Evolutionary conservation across 768 basidiomycete genomes (phyloP), one percentile per base, ranked within the genome.

Genomic region (Galerina marginata): DNA sequence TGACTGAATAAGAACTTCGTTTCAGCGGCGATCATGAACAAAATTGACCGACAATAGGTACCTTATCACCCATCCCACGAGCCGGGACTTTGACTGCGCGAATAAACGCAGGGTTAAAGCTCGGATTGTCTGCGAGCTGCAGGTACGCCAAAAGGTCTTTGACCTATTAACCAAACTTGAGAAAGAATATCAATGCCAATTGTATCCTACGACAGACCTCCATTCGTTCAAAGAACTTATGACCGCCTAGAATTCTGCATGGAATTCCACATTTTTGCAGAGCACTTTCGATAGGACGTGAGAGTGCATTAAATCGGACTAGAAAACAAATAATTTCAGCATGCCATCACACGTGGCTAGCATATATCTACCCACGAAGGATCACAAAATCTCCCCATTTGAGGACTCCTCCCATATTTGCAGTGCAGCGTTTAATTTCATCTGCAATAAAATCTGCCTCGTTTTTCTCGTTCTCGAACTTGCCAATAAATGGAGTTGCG

Each of bases 261-360:
- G 93, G 93, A 40, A 96, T 91, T n/a, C 86, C 84, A 62, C 88
- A 85, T 62, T 83, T 87, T 68, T 93, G 92, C 23, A 96, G 73
- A 0, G 89, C 87, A 12, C 80, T 82, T 74, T 95, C 95, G 37
- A 95, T 82, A 0, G 79, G 77, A 36, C 93, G 83, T 0, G 92
- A 93, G 4, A 93, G 76, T 0, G 93, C 89, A 70, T 91, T 94
- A 67, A 87, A 93, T 29, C 94, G 84, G 42, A 96, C 92, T 93
- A 61, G n/a, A 55, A 16, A 26, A 63, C 4, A 39, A 10, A 58
- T 42, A 37, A 51, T 6, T 40, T 33, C 29, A 36, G 36, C 10
- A 23, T 14, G 16, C 14, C 25, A 4, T 33, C 42, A 46, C 55
- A 51, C 23, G 33, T 62, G 53, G 44, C 43, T 9, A 26, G 36